These are phyloP conservation scores for Arachnopeziza araneosa DNA, from an alignment of 2,329 filamentous ascomycete genomes.

Conservation along the genomic window DNA sequence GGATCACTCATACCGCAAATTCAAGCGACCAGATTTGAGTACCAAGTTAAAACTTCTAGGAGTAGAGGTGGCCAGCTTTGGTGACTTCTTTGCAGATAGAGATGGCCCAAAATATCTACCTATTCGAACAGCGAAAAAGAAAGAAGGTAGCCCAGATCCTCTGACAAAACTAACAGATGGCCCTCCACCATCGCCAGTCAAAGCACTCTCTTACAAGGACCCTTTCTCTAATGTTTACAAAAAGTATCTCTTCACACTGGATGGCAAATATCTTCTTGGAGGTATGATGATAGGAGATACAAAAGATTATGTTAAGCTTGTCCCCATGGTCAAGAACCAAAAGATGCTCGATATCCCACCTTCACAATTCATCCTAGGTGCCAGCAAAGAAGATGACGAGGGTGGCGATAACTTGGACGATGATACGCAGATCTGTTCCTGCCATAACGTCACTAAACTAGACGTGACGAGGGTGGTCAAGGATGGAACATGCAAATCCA, in stretches of 20 bases:
- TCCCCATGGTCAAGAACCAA: constrained; percentile 79
- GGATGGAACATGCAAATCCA: constrained; percentile 72
- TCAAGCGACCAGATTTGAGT: constrained; percentile 80
- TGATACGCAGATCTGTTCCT: constrained; percentile 86
- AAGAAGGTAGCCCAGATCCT: constrained; percentile 32
- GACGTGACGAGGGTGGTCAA: constrained; percentile 70
- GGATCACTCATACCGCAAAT: constrained; percentile 60
- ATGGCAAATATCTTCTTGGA: constrained; percentile 86
- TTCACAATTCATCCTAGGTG: constrained; percentile 76
- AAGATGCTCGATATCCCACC: constrained; percentile 74
- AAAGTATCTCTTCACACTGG: constrained; percentile 85
- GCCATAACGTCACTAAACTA: constrained; percentile 86
- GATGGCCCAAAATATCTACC: constrained; percentile 77
- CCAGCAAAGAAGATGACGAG: constrained; percentile 67
- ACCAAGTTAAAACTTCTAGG: constrained; percentile 87
- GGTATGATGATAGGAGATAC: constrained; percentile 98
- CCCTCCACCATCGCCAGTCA: constrained; percentile 57
- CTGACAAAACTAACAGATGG: constrained; percentile 50
- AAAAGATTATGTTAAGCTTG: constrained; percentile 81
- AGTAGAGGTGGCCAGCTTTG: constrained; percentile 88
- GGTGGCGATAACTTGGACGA: constrained; percentile 72
- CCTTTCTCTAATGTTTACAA: constrained; percentile 88
- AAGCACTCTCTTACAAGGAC: constrained; percentile 82
- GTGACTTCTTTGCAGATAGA: constrained; percentile 86
- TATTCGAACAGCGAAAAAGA: constrained; percentile 43